These are phyloP conservation scores for Ambrosia trifida DNA, from an alignment of 129 eudicot genomes.

Conservation along the genomic window DNA sequence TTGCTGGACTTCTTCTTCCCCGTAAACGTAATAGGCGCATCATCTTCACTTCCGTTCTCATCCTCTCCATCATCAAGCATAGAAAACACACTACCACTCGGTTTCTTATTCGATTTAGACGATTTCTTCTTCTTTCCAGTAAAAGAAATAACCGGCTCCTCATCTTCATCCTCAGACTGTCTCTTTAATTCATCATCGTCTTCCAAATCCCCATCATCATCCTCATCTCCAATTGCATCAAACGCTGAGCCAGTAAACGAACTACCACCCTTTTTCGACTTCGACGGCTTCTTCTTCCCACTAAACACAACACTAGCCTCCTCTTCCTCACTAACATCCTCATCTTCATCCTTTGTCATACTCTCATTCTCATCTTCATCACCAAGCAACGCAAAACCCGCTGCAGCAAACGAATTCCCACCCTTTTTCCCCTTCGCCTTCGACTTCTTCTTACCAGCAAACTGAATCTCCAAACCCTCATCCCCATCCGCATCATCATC, in stretches of 20 bases:
- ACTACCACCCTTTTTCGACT: slow-evolving; percentile 48
- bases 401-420: slow-evolving; percentile 49
- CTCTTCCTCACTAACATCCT: slow-evolving; percentile 49
- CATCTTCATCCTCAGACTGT: slow-evolving; percentile 42
- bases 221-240: slow-evolving; percentile 53
- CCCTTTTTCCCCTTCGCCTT: slow-evolving; percentile 53
- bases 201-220: slow-evolving; percentile 33
- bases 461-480: slow-evolving; percentile 31
- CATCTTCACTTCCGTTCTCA: slow-evolving; percentile 39
- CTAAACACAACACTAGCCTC: slow-evolving; percentile 36
- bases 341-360: slow-evolving; percentile 40
- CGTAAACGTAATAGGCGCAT: slow-evolving; percentile 39
- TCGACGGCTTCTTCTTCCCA: slow-evolving; percentile 56
- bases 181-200: slow-evolving; percentile 28
- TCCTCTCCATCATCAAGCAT: slow-evolving; percentile 42
- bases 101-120: slow-evolving; percentile 64
- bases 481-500: slow-evolving; percentile 39
- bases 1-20: slow-evolving; percentile 74
- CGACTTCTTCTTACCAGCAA: slow-evolving; percentile 55
- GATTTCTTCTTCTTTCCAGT: slow-evolving; percentile 80
- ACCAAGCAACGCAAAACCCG: slow-evolving; percentile 70
- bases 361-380: slow-evolving; percentile 56
- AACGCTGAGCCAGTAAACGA: slow-evolving; percentile 47
- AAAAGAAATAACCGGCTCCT: slow-evolving; percentile 49
- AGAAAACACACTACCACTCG: slow-evolving; percentile 40